Evolutionary conservation across 768 basidiomycete species (phyloP).

Genomic region (Suillus cothurnatus): DNA sequence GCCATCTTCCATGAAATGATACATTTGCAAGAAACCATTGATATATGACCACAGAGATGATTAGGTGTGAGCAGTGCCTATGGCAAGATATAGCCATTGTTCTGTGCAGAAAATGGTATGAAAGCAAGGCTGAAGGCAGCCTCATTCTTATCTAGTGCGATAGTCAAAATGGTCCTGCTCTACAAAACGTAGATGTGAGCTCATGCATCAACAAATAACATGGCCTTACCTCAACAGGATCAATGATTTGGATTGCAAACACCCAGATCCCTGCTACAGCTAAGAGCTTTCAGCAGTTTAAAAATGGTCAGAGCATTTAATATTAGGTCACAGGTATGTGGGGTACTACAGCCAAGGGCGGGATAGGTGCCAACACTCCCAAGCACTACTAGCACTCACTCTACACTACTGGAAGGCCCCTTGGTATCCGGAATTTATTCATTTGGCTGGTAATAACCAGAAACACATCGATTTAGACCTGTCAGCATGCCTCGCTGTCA

Average conservation of each 20-base stretch:
- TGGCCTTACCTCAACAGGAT: constrained; percentile 73
- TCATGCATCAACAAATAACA: not conserved
- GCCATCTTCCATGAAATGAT: constrained; percentile 82
- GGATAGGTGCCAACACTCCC: no score
- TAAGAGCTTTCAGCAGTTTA: constrained; percentile 83
- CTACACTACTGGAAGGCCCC: no score
- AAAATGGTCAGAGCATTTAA: no score
- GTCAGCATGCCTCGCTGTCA: no score
- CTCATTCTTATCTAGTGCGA: constrained; percentile 91
- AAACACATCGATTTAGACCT: no score
- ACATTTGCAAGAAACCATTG: constrained; percentile 87
- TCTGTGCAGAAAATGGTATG: constrained; percentile 81
- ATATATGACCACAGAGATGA: constrained; percentile 86
- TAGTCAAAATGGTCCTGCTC: constrained; percentile 69
- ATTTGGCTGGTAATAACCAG: no score
- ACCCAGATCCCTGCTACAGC: constrained; percentile 93
- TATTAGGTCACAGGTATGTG: no score
- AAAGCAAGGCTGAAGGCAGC: constrained; percentile 92
- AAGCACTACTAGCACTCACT: no score
- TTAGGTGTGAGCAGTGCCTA: constrained; percentile 89
- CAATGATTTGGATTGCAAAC: constrained; percentile 88
- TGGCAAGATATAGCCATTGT: constrained; percentile 84
- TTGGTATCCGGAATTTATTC: no score
- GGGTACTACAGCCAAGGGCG: no score
- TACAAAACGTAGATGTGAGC: constrained; percentile 27